Percentiles rank a stretch among this genome's conserved stretches.
phyloP scores from a whole-genome alignment of 2,329 filamentous ascomycete species.

The Beauveria bassiana region DNA sequence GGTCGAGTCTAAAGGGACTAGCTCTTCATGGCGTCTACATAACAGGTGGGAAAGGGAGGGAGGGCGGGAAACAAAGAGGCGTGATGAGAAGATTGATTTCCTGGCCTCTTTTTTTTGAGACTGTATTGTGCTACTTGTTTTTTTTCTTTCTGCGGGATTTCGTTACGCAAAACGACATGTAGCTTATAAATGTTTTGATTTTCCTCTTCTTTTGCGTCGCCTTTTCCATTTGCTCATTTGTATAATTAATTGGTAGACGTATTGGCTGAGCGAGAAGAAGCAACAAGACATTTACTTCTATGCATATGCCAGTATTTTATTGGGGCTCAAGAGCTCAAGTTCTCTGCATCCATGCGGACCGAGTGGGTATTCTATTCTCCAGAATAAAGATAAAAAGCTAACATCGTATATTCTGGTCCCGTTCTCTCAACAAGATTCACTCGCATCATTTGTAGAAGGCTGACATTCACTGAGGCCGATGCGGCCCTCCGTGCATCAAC shows the following conservation, averaged over 20 bases:
- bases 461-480: constrained; percentile 2
- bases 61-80: not conserved
- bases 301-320: too few species aligned
- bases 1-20: not conserved
- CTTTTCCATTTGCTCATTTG: not conserved
- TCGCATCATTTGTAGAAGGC: not conserved
- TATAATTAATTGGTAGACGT: too few species aligned
- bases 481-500: constrained; percentile 15
- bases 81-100: not conserved
- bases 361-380: too few species aligned
- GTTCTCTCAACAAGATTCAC: too few species aligned
- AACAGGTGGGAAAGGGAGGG: constrained; percentile 3
- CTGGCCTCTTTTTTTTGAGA: not conserved
- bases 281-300: too few species aligned
- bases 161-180: not conserved
- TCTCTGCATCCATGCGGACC: too few species aligned
- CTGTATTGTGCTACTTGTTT: not conserved
- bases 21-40: constrained; percentile 8
- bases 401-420: too few species aligned
- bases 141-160: not conserved
- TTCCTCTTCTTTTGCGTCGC: not conserved
- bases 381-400: too few species aligned
- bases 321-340: too few species aligned
- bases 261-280: too few species aligned
- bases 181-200: not conserved